A percentile compares a stretch with the other conserved stretches of the same genome.
phyloP scores from a whole-genome alignment of 345 rosid species.

The Populus deltoides region DNA sequence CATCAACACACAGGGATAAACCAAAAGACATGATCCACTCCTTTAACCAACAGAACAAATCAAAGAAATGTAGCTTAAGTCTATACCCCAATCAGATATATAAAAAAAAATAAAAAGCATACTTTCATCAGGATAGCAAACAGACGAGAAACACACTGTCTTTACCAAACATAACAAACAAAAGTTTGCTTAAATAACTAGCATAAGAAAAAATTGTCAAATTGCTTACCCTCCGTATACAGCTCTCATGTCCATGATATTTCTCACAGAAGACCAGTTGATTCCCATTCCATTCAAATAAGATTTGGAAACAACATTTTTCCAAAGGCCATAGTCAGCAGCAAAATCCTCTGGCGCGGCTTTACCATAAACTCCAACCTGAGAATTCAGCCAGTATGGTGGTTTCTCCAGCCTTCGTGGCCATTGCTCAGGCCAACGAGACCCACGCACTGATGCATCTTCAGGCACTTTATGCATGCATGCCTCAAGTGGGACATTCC shows the following conservation, averaged over 20 bases:
- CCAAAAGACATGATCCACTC: neutral
- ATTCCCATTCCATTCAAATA: conserved; percentile 81
- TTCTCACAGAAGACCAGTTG: conserved; percentile 77
- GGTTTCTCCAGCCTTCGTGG: conserved; percentile 73
- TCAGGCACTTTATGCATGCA: conserved; percentile 84
- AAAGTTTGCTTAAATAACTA: neutral
- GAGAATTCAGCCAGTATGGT: conserved; percentile 82
- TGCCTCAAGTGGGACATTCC: conserved; percentile 84
- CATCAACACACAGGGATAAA: neutral
- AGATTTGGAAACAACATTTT: conserved; percentile 77
- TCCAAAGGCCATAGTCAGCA: conserved; percentile 82
- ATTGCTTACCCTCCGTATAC: conserved; percentile 80
- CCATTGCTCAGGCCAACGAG: conserved; percentile 95
- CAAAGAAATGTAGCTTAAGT: neutral
- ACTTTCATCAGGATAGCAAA: neutral
- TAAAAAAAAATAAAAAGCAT: neutral
- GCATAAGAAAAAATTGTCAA: neutral
- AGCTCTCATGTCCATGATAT: conserved; percentile 93
- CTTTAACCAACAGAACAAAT: neutral
- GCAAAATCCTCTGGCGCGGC: conserved; percentile 81
- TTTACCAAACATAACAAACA: neutral
- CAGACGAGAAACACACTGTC: neutral
- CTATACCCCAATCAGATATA: neutral
- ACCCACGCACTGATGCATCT: conserved; percentile 61
- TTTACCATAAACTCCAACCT: conserved; percentile 90